Evolutionary conservation across 2,329 filamentous ascomycete species (phyloP), one percentile per base, ranked within the genome.

Genomic region (Blumeriella jaapii): DNA sequence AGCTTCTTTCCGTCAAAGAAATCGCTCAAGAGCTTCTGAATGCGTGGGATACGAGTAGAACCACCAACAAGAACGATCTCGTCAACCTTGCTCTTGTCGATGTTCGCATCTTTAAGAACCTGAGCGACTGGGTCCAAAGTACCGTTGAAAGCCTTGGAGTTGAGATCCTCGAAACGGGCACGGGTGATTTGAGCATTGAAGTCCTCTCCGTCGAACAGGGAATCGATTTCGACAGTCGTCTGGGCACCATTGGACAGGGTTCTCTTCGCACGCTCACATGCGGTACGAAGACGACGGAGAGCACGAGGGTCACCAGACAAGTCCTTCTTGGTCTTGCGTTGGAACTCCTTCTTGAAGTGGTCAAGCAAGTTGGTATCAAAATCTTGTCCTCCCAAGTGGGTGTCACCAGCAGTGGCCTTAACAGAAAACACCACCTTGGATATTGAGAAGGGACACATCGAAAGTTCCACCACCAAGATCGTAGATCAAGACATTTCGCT

Each of bases 1-100:
- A 95, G 84, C 82, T 98, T 95, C 85, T 98, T 98, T 67, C 87
- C 87, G 62, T 93, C 83, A 71, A 98, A 98, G 77, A 87, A 95
- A 67, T 98, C 91, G 69, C 80, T 87, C 52, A 98, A 79, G 51
- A 98, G 82, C 78, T 96, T 96, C 80, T 98, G 91, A 64, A 98
- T 93, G 63, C 80, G 78, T 59, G 91, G 91, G 55, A 98, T 98
- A 85, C 91, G 91, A 58, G 91, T 98, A 47, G 87, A 95, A 55
- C 91, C 91, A 78, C 91, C 91, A 59, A 98, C 91, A 57, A 98
- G 82, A 56, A 98, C 91, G 51, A 98, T 94, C 74, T 98, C 91
- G 61, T 96, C 86, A 56, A 98, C 89, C 59, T 76, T 80, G 63
- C 63, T 73, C 82, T 96, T 96, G 59, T 87, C 81, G 40, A 95